A percentile compares a stretch with the other conserved stretches of the same genome.
phyloP scores from a whole-genome alignment of 2,329 filamentous ascomycete genomes.

The Trichoderma koningiopsis region DNA sequence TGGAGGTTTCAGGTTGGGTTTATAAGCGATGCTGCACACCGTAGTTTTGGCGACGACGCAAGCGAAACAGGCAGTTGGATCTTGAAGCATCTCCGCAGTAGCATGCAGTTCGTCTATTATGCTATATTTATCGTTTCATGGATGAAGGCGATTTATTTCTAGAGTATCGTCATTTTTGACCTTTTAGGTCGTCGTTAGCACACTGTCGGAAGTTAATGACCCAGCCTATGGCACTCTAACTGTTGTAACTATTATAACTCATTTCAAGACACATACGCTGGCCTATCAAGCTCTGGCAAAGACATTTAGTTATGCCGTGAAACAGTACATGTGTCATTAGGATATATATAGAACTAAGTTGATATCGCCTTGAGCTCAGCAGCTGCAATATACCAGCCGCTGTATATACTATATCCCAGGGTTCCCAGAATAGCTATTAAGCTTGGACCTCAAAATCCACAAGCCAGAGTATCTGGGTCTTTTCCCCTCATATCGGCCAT shows the following conservation, averaged over 20 bases:
- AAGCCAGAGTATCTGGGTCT: constrained; percentile 15
- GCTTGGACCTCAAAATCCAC: constrained; percentile 32
- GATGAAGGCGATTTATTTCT: not conserved
- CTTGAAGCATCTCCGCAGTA: not conserved
- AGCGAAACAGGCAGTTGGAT: not conserved
- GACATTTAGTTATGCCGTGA: not conserved
- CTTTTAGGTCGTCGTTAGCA: not conserved
- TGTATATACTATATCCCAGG: constrained; percentile 32
- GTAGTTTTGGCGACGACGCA: not conserved
- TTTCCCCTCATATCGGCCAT: not conserved
- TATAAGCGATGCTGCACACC: not conserved
- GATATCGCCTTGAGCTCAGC: constrained; percentile 35
- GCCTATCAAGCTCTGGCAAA: not conserved
- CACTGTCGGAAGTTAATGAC: constrained; percentile 3
- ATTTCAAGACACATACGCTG: not conserved
- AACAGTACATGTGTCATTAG: constrained; percentile 25
- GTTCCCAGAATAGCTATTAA: constrained; percentile 33
- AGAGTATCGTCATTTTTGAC: not conserved
- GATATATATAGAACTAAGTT: constrained; percentile 26
- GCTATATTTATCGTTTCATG: not conserved
- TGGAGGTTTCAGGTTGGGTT: not conserved
- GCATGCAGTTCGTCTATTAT: not conserved
- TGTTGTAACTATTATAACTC: not conserved
- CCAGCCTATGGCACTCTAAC: constrained; percentile 6
- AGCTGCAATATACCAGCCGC: constrained; percentile 35